phyloP scores from a whole-genome alignment of 2,329 filamentous ascomycete genomes.

The Arthrobotrys entomopaga region DNA sequence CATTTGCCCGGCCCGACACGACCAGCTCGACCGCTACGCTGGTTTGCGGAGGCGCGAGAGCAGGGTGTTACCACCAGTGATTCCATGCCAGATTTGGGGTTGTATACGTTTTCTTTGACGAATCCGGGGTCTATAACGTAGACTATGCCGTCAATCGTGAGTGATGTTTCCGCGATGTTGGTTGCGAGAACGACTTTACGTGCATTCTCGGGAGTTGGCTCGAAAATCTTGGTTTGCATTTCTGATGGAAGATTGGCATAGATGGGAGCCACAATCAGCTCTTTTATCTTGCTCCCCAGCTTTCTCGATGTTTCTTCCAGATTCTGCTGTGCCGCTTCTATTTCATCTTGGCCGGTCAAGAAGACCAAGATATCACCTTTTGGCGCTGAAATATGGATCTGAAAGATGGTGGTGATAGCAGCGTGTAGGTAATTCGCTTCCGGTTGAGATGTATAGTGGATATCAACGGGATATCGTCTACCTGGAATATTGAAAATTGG shows the following conservation, averaged over 20 bases:
- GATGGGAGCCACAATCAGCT: constrained; percentile 90
- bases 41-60: constrained; percentile 89
- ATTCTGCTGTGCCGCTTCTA: constrained; percentile 85
- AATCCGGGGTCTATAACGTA: constrained; percentile 97
- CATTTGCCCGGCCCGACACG: constrained; percentile 92
- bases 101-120: constrained; percentile 94
- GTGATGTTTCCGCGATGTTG: constrained; percentile 94
- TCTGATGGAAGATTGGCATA: constrained; percentile 94
- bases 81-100: constrained; percentile 90
- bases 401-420: constrained; percentile 90
- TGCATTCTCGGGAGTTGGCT: constrained; percentile 83
- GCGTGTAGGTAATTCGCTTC: constrained; percentile 94
- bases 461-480: constrained; percentile 85
- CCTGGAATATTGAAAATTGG: constrained; percentile 96
- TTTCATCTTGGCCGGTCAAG: constrained; percentile 94
- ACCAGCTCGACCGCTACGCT: constrained; percentile 89
- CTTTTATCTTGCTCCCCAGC: constrained; percentile 82
- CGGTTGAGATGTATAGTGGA: constrained; percentile 87
- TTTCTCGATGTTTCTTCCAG: constrained; percentile 87
- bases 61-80: constrained; percentile 90
- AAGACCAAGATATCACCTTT: constrained; percentile 96
- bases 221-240: constrained; percentile 91
- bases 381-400: constrained; percentile 81
- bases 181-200: constrained; percentile 94
- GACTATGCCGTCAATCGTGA: constrained; percentile 95